These are phyloP conservation scores for Jackrogersella multiformis DNA, from an alignment of 495 filamentous ascomycete genomes.

Conservation along the genomic window DNA sequence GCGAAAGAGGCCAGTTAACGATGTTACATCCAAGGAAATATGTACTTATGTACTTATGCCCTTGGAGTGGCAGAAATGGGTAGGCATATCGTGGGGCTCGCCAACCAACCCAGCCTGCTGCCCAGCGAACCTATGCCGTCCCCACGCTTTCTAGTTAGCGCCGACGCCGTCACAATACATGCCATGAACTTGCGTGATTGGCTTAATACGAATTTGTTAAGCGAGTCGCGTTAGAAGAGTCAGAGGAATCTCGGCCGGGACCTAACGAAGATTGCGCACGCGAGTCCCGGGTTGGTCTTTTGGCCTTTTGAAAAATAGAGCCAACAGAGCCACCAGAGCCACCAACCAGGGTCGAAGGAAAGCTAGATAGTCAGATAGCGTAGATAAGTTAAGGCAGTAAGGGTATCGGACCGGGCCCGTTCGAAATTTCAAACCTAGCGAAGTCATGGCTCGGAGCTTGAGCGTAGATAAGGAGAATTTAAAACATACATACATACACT, in stretches of 20 bases:
- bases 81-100: constrained; percentile 9
- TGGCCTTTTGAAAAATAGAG: too few relatives aligned
- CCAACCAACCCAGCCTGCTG: too few relatives aligned
- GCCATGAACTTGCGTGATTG: constrained; percentile 19
- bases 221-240: constrained; percentile 24
- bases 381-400: too few relatives aligned
- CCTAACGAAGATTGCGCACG: constrained; percentile 25
- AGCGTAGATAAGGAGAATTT: constrained; percentile 24
- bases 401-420: neutral
- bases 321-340: too few relatives aligned
- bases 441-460: constrained; percentile 7
- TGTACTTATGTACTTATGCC: constrained; percentile 23
- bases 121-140: constrained; percentile 17
- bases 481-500: neutral
- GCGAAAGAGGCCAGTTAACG: constrained; percentile 12
- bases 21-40: constrained; percentile 3
- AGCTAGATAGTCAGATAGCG: neutral
- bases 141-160: constrained; percentile 32
- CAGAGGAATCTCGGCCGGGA: constrained; percentile 16
- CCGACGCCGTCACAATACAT: constrained; percentile 32
- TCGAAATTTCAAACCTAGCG: neutral
- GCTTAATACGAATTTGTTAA: constrained; percentile 27
- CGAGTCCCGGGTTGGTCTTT: constrained; percentile 20
- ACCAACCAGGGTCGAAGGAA: neutral
- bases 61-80: neutral